Evolutionary conservation across 345 rosid species (phyloP), one percentile per base, ranked within the genome.

Genomic region (Corchorus capsularis): DNA sequence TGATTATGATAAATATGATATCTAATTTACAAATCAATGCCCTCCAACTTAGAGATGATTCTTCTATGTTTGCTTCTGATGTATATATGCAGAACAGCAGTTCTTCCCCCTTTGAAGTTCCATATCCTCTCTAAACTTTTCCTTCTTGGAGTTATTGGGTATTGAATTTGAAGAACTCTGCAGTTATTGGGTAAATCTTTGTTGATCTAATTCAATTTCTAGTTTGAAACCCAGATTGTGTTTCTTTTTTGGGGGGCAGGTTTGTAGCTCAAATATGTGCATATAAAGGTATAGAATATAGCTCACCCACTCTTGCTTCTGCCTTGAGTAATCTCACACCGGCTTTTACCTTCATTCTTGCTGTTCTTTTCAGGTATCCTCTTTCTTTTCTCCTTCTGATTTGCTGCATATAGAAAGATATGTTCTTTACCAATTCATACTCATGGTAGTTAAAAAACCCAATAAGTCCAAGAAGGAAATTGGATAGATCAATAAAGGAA

Each of bases 221-320:
- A 0, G 34, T 57, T 50, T 35, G 32, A 68, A 70, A 35, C 22
- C 34, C 9, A 20, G 45, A 73, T 73, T 15, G 55, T 20, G 14
- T 59, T 17, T 1, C 27, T 16, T 54, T 68, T 54, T 68, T 16
- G 45, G 79, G 62, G 81, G 55, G 17, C 67, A 54, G 77, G 77
- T 54, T 67, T 72, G 47, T 12, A 2, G 75, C 69, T 56, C 77
- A 75, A 46, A 13, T 67, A 52, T 76, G 74, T 19, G 79, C 64
- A 22, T 71, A 72, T 52, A 66, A 63, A n/a, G 79, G 85, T 4
- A 55, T 83, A 68, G 72, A 79, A 70, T 69, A 76, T 41, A 79
- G 83, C 80, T 79, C 83, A 11, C 85, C 85, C 5, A 83, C 81
- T 37, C 80, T 83, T 22, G 79, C 83, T 39, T 73, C 85, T 6